phyloP scores from a whole-genome alignment of 2,329 filamentous ascomycete species.

The Penicillium sp. region DNA sequence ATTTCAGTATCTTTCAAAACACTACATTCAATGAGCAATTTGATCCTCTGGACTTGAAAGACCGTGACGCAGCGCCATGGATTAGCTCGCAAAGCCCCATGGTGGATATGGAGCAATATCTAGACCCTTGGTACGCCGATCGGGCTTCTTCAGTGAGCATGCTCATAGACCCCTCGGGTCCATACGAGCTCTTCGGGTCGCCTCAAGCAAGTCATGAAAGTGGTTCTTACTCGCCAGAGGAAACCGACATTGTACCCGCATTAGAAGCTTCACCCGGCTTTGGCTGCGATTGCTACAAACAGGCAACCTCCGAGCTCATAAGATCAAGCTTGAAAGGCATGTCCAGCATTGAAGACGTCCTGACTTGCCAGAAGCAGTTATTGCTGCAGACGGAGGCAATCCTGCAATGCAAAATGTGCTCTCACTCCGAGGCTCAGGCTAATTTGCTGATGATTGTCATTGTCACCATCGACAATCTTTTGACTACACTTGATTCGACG shows the following conservation, averaged over 20 bases:
- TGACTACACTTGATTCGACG: conserved; percentile 23
- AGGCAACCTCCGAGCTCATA: conserved; percentile 22
- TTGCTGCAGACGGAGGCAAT: conserved; percentile 27
- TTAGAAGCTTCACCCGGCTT: not conserved
- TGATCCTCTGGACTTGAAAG: not conserved
- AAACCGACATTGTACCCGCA: not conserved
- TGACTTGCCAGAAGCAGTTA: conserved; percentile 26
- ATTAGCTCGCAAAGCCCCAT: not conserved
- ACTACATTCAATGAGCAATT: not conserved
- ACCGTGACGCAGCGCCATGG: conserved; percentile 1
- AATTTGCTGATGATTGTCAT: conserved; percentile 29
- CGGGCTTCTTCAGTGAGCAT: not conserved
- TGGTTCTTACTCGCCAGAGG: conserved; percentile 4
- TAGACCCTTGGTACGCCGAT: conserved; percentile 4
- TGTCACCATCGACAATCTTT: conserved; percentile 28
- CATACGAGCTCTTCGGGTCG: conserved; percentile 4
- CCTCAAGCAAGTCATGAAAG: conserved; percentile 5
- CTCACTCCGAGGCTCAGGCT: conserved; percentile 16
- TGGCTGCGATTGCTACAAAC: conserved; percentile 23
- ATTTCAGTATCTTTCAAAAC: conserved; percentile 1
- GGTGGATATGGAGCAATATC: not conserved
- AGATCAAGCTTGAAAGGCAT: conserved; percentile 11
- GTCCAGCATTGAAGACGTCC: conserved; percentile 23
- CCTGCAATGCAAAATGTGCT: conserved; percentile 27
- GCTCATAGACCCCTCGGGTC: conserved; percentile 1